Base-by-base conservation (phyloP, 495 filamentous ascomycete species). In the Trypethelium eluteriae region DNA sequence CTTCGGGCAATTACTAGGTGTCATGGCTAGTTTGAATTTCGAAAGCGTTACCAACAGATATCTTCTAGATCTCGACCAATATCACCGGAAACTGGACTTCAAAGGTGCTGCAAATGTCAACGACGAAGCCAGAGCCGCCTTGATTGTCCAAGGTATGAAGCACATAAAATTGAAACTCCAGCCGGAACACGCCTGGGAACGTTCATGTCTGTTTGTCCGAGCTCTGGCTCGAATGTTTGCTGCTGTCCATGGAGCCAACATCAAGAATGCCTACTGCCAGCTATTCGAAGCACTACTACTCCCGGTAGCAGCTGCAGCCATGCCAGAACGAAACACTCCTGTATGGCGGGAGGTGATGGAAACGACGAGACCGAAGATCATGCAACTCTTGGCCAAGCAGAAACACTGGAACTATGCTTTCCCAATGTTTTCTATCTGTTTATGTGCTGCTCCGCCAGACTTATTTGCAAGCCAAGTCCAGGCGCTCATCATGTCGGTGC, bases 261-360 rank as follows among this genome's bases (percentile, higher is more conserved):
- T 96, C 68, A 99, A 98, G 72, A 87, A 93, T 69, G 91, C 92
- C 34, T 99, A 96, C 71, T 97, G 93, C 76, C 88, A 93, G 71
- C 85, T 96, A 5, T 82, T 98, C 67, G 91, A 91, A 69, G 90
- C 89, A 65, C 81, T 98, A 11, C 76, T 98, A 39, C 85, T 96
- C n/a, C 90, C 92, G 1, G 86, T 99, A 62, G 93, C 93, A 18
- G 88, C 89, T 0, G 88, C 83, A 63, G 89, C 89, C 35, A 84
- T 77, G 62, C 84, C 82, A 61, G 87, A 96, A 67, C 79, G 96
- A 44, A 85, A 88, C 34, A 81, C 88, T 56, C 87, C 89, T 32
- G 91, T 86, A 70, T 99, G 93, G 93, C 87, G 83, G 71, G 86
- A 93, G 61, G 92, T 96, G 11, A 76, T 97, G 41, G 84, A 88